phyloP scores from a whole-genome alignment of 257 asterid species.

The Petunia secreta region DNA sequence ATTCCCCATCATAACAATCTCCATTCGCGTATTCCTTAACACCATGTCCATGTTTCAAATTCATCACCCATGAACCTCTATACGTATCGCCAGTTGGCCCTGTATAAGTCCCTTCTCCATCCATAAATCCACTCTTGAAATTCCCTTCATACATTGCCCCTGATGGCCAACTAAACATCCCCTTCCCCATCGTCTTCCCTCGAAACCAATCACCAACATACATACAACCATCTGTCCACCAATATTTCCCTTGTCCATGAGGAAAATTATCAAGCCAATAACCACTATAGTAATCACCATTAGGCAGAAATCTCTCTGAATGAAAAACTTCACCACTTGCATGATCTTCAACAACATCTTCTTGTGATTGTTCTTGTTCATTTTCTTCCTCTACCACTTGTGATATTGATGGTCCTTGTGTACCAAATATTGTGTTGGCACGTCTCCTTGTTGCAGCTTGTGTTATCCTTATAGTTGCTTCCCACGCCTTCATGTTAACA shows the following conservation, averaged over 20 bases:
- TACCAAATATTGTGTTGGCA: slow-evolving; percentile 77
- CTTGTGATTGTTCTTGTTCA: slow-evolving; percentile 27
- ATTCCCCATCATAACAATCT: slow-evolving; percentile 78
- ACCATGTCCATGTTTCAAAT: slow-evolving; percentile 75
- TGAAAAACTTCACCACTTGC: slow-evolving; percentile 69
- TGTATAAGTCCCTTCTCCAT: slow-evolving; percentile 81
- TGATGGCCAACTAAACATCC: slow-evolving; percentile 81
- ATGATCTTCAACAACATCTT: slow-evolving; percentile 49
- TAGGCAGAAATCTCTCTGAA: slow-evolving; percentile 74
- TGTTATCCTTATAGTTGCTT: slow-evolving; percentile 83
- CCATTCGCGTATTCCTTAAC: slow-evolving; percentile 66
- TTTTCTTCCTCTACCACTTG: slow-evolving; percentile 41
- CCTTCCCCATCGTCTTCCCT: slow-evolving; percentile 83
- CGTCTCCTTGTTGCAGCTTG: slow-evolving; percentile 88
- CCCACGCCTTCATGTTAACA: slow-evolving; percentile 91
- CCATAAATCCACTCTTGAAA: slow-evolving; percentile 92
- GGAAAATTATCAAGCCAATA: slow-evolving; percentile 81
- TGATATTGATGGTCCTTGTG: slow-evolving; percentile 43
- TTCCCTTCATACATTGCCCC: slow-evolving; percentile 82
- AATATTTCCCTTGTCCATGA: slow-evolving; percentile 81
- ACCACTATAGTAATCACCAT: slow-evolving; percentile 87
- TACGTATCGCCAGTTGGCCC: slow-evolving; percentile 63
- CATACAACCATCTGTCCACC: slow-evolving; percentile 97
- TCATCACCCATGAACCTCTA: slow-evolving; percentile 84
- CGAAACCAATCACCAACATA: slow-evolving; percentile 86